Conservation (phyloP, 192 early-diverging fungal species). For the Anaeromyces robustus region DNA sequence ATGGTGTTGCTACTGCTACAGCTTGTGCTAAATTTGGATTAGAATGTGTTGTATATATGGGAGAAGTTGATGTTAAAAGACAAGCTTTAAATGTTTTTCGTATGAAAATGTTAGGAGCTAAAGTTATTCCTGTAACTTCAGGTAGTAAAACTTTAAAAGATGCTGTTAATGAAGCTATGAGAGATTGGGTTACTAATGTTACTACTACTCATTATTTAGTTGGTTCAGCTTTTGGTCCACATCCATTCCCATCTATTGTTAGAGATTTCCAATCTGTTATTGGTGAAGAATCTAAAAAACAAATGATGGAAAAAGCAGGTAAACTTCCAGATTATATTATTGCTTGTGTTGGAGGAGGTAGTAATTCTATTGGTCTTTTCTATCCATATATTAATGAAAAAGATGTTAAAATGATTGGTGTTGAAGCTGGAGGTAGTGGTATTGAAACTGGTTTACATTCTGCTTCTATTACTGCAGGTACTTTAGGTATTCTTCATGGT, state of each 20-base stretch:
- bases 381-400: constrained; percentile 79
- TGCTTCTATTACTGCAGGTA: constrained; percentile 71
- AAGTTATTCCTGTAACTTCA: constrained; percentile 63
- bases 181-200: constrained; percentile 97
- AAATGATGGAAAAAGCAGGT: constrained; percentile 65
- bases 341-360: constrained; percentile 95
- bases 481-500: constrained; percentile 87
- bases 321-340: constrained; percentile 84
- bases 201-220: constrained; percentile 86
- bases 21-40: constrained; percentile 96
- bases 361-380: constrained; percentile 96
- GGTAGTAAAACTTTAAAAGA: constrained; percentile 85
- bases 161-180: constrained; percentile 96
- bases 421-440: constrained; percentile 90
- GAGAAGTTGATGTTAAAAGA: constrained; percentile 81
- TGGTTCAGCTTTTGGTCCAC: constrained; percentile 90
- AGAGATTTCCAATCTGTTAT: constrained; percentile 97
- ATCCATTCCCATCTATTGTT: constrained; percentile 94
- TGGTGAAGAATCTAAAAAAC: constrained; percentile 71
- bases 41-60: constrained; percentile 96
- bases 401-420: constrained; percentile 73
- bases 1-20: constrained; percentile 94
- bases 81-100: constrained; percentile 94
- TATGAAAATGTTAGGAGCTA: constrained; percentile 83
- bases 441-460: constrained; percentile 75